Evolutionary conservation across 129 eudicot species (phyloP).

Genomic region (Ambrosia trifida): DNA sequence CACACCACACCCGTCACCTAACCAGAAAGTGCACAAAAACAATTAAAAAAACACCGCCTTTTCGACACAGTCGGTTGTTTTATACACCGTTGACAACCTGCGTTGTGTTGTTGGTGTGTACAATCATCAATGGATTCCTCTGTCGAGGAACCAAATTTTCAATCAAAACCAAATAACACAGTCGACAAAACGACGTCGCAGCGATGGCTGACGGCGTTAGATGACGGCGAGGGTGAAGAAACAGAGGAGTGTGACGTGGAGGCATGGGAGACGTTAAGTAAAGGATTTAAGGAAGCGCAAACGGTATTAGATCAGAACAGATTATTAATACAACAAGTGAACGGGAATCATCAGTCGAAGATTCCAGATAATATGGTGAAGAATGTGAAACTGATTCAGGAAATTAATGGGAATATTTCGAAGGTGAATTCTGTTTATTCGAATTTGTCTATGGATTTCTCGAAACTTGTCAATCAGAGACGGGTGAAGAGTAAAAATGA

Average conservation of each 20-base stretch:
- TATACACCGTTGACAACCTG: slow-evolving; percentile 8
- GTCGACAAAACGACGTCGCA: slow-evolving; percentile 22
- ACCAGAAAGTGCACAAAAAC: slow-evolving; percentile 27
- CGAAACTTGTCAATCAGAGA: slow-evolving; percentile 39
- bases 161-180: slow-evolving; percentile 15
- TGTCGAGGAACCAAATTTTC: slow-evolving; percentile 35
- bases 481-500: slow-evolving; percentile 31
- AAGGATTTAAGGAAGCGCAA: slow-evolving; percentile 54
- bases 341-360: slow-evolving; percentile 74
- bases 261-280: slow-evolving; percentile 58
- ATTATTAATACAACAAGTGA: slow-evolving; percentile 60
- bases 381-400: slow-evolving; percentile 59
- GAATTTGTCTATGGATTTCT: slow-evolving; percentile 49
- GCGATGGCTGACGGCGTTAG: slow-evolving; percentile 22
- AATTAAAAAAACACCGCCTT: slow-evolving; percentile 33
- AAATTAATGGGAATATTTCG: slow-evolving; percentile 62
- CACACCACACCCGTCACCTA: not conserved
- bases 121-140: slow-evolving; percentile 28
- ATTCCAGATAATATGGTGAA: slow-evolving; percentile 60
- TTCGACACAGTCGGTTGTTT: slow-evolving; percentile 41
- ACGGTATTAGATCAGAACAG: slow-evolving; percentile 61
- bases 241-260: slow-evolving; percentile 35
- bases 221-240: slow-evolving; percentile 32
- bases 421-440: slow-evolving; percentile 56
- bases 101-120: not conserved